These are phyloP conservation scores for Diophrys sp. DNA, from an alignment of 73 alveolate species.

Conservation along the genomic window DNA sequence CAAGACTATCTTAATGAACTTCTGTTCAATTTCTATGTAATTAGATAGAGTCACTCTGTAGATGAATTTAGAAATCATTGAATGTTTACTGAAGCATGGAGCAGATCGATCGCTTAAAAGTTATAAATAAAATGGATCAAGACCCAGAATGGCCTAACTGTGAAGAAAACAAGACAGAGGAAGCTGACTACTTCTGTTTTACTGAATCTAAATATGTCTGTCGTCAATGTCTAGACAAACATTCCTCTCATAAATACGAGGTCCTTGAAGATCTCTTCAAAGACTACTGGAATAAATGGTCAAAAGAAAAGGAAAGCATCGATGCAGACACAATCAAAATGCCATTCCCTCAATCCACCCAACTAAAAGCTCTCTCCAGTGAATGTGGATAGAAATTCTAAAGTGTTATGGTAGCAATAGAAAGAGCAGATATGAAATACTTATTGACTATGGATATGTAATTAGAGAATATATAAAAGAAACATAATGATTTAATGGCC, in stretches of 20 bases:
- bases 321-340: neutral
- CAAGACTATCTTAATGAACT: conserved; percentile 64
- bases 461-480: neutral
- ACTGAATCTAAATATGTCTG: neutral
- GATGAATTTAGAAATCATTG: conserved; percentile 61
- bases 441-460: neutral
- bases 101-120: conserved; percentile 34
- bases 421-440: neutral
- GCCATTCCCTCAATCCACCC: neutral
- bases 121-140: neutral
- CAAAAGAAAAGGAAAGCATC: neutral
- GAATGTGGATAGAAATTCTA: neutral
- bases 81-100: conserved; percentile 70
- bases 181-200: neutral
- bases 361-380: neutral
- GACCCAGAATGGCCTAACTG: neutral
- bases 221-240: neutral
- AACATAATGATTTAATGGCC: neutral
- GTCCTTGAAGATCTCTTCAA: neutral
- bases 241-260: neutral
- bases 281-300: neutral
- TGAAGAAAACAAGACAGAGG: neutral
- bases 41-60: conserved; percentile 44
- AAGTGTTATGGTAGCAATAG: neutral
- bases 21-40: conserved; percentile 66